Evolutionary conservation across 306 rosid species (phyloP), one percentile per base, ranked within the genome.

Genomic region (Hylodesmum podocarpum): DNA sequence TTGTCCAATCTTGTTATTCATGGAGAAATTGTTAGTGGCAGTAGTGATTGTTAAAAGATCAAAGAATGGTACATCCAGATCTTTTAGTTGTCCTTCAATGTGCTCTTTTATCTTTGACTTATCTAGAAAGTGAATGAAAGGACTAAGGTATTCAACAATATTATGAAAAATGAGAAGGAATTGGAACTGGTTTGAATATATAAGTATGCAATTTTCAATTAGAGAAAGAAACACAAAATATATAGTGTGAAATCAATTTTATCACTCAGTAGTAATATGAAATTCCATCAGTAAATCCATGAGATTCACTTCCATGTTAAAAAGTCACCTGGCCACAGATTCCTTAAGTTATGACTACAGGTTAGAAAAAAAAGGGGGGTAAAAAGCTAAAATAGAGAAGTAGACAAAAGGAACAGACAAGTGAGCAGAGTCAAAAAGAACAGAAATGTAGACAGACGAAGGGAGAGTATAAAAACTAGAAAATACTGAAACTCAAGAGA

Each of bases 31-130:
- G 46, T 58, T 55, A 22, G 70, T 80, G 55, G 85, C 83, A 7
- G 21, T 11, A 5, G 46, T 37, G n/a, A 84, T 80, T 49, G 76
- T 57, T 29, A 81, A 28, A 5, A 80, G 15, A 55, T 80, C 74
- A 41, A 76, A 58, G 57, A 76, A 59, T 50, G 87, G 87, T 11
- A 84, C 80, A 18, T 86, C 87, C 66, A 84, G 24, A 47, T 89
- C 87, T 25, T 84, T 85, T 59, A 27, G 7, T 53, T 85, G 62
- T 8, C 8, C 11, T 24, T 53, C 0, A 0, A 54, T 54, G 62
- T 22, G 10, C 0, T 22, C 33, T 11, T 19, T 50, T 50, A 14
- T 50, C 13, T 50, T 50, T 19, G 14, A 50, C 13, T 54, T 24
- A 0, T 54, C 62, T 22, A n/a, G 2, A 3, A 24, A 54, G 4